These are phyloP conservation scores for Jasminum sambac DNA, from an alignment of 257 asterid species.

Conservation along the genomic window DNA sequence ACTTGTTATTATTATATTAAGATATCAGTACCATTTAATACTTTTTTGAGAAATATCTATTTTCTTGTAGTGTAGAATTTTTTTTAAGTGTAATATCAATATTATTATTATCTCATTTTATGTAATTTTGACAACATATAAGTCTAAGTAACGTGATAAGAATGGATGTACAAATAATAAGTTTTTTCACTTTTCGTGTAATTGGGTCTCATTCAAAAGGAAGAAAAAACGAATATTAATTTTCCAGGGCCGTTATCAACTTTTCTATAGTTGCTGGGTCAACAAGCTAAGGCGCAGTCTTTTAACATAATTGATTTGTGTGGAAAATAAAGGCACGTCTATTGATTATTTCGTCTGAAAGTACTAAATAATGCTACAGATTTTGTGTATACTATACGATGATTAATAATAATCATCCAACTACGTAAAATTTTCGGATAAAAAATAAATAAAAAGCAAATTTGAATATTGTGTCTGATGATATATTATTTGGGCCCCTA, in stretches of 20 bases:
- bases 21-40: too few relatives aligned
- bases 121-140: too few relatives aligned
- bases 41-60: too few relatives aligned
- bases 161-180: too few relatives aligned
- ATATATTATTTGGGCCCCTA: slow-evolving; percentile 29
- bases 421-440: neutral
- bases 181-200: neutral
- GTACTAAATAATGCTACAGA: slow-evolving; percentile 38
- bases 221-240: neutral
- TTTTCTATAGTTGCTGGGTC: slow-evolving; percentile 51
- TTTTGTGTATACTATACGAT: slow-evolving; percentile 13
- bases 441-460: neutral
- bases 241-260: slow-evolving; percentile 12
- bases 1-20: too few relatives aligned
- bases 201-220: neutral
- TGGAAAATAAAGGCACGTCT: slow-evolving; percentile 28
- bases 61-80: too few relatives aligned
- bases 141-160: too few relatives aligned
- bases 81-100: too few relatives aligned
- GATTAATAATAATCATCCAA: slow-evolving; percentile 4
- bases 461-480: slow-evolving; percentile 9
- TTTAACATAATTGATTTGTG: slow-evolving; percentile 36
- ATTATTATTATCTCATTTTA: too few relatives aligned
- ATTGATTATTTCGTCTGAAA: slow-evolving; percentile 26
- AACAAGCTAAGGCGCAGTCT: slow-evolving; percentile 49